Evolutionary conservation across 345 rosid species (phyloP).

Genomic region (Cardamine chenopodiifolia): DNA sequence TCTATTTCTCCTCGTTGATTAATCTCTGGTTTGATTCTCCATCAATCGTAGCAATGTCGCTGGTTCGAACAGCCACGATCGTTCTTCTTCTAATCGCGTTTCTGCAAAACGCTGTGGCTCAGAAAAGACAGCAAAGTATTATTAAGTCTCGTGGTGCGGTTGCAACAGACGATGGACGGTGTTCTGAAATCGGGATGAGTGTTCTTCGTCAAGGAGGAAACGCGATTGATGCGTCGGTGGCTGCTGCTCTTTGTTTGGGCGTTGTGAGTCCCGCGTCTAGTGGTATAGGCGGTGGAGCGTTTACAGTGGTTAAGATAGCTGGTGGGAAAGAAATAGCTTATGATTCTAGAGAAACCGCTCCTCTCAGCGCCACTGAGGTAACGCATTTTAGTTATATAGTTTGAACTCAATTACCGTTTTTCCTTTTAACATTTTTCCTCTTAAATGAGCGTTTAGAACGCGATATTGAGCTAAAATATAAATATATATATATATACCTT

Average conservation of each 20-base stretch:
- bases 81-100: slow-evolving; percentile 24
- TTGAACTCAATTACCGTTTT: neutral
- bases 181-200: slow-evolving; percentile 51
- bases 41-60: slow-evolving; percentile 22
- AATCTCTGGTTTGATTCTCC: slow-evolving; percentile 3
- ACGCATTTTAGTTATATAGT: neutral
- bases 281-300: slow-evolving; percentile 74
- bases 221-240: slow-evolving; percentile 67
- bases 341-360: slow-evolving; percentile 74
- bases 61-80: slow-evolving; percentile 24
- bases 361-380: slow-evolving; percentile 58
- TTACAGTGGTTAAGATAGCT: slow-evolving; percentile 47
- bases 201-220: slow-evolving; percentile 56
- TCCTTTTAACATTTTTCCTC: neutral
- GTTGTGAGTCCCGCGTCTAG: slow-evolving; percentile 68
- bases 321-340: slow-evolving; percentile 47
- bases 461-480: too few relatives aligned
- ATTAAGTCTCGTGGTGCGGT: slow-evolving; percentile 49
- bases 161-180: slow-evolving; percentile 60
- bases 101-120: slow-evolving; percentile 26
- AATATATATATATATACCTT: too few relatives aligned
- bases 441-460: neutral
- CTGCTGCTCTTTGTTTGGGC: slow-evolving; percentile 60
- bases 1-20: neutral
- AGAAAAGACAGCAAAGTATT: slow-evolving; percentile 38